These are phyloP conservation scores for Yarrowia galli DNA, from an alignment of 1,139 yeast genomes.

Conservation along the genomic window DNA sequence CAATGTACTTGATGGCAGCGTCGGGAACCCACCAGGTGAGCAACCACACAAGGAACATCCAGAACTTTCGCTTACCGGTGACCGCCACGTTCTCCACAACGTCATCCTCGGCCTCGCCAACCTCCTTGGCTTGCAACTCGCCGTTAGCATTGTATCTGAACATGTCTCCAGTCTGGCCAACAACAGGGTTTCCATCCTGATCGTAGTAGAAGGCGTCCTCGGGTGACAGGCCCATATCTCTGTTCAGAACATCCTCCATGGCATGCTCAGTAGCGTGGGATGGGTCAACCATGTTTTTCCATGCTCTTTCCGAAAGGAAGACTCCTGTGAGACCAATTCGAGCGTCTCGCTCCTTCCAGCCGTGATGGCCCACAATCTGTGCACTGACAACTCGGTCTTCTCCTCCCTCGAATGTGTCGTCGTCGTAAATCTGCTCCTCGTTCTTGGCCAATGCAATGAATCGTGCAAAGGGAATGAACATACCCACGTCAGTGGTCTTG, in stretches of 20 bases:
- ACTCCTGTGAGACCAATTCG: conserved; percentile 54
- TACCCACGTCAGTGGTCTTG: conserved; percentile 51
- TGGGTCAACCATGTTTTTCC: conserved; percentile 55
- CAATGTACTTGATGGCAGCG: conserved; percentile 48
- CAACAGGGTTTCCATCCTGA: conserved; percentile 49
- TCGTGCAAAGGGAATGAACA: conserved; percentile 53
- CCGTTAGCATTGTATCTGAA: conserved; percentile 47
- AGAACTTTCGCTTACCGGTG: conserved; percentile 48
- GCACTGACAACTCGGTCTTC: conserved; percentile 49
- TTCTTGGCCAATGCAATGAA: conserved; percentile 48
- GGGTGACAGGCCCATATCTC: conserved; percentile 44
- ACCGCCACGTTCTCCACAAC: conserved; percentile 47
- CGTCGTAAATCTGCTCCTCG: conserved; percentile 41
- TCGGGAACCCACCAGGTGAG: conserved; percentile 56
- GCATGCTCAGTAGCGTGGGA: conserved; percentile 48
- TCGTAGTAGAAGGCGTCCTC: conserved; percentile 50
- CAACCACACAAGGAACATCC: conserved; percentile 53
- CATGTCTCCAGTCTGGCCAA: conserved; percentile 53
- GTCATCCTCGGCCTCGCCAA: conserved; percentile 50
- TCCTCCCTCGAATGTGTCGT: conserved; percentile 43
- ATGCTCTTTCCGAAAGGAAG: conserved; percentile 53
- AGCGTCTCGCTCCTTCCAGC: conserved; percentile 54
- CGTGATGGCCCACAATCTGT: conserved; percentile 47
- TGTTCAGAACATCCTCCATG: conserved; percentile 44
- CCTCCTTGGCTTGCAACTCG: conserved; percentile 47